Evolutionary conservation across 805 yeast species (phyloP), one percentile per base, ranked within the genome.

Genomic region (Monosporozyma yasuniensis): DNA sequence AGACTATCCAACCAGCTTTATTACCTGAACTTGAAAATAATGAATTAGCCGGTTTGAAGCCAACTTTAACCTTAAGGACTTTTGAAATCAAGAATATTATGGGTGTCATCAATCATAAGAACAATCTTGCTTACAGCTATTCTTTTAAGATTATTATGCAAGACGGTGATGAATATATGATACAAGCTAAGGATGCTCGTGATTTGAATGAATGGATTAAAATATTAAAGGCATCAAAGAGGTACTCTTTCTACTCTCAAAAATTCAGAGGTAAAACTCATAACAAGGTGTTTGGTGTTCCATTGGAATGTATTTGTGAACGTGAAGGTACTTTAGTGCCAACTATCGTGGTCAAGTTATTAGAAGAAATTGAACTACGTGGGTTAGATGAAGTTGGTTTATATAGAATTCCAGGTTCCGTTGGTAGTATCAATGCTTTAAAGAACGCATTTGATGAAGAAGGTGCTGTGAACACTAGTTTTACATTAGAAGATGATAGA

Each of bases 331-430:
- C 80, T 0, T 53, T 67, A 2, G 70, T 81, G 30, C 98, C 98
- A 1, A 67, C 62, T 5, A 78, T 90, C 42, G 79, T 90, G 50
- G 80, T 75, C 34, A 74, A 75, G 50, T 68, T 91, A 42, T 73
- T 89, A 56, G 74, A 74, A 44, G 93, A 84, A 56, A 85, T 91
- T 55, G 98, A 91, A 65, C 68, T 73, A n/a, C 78, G 90, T 48
- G 96, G 98, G 0, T 64, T 91, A 27, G 89, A 87, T 56, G 97
- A 90, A 62, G 86, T 87, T 48, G 98, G 98, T 16, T 72, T 91
- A 12, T 91, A 91, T 65, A 79, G 98, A 64, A 73, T 80, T 32
- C 80, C 84, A 1, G 85, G 84, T 4, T 79, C 84, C 8, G 72
- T 78, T 37, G 81, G 80, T 7, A 75, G 79, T 46, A 78, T 80